Evolutionary conservation across 495 filamentous ascomycete genomes (phyloP).

Genomic region (Copromyces sp.): DNA sequence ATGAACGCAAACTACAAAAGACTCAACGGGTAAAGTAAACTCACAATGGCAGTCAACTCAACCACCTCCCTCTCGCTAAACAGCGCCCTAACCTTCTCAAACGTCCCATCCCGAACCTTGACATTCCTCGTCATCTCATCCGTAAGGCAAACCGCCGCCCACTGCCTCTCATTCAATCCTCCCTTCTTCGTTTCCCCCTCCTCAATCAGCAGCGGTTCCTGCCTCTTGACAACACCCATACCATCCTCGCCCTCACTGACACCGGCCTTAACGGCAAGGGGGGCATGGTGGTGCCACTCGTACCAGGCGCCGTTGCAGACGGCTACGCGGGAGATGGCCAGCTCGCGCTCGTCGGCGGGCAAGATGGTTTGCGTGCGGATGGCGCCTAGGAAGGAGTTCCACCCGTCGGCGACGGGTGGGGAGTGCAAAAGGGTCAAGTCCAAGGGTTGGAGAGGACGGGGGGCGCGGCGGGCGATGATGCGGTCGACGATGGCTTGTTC

Average conservation of each 20-base stretch:
- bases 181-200: slow-evolving; percentile 1
- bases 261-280: slow-evolving; percentile 41
- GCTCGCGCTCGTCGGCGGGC: slow-evolving; percentile 50
- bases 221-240: slow-evolving; percentile 27
- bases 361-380: slow-evolving; percentile 58
- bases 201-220: slow-evolving; percentile 3
- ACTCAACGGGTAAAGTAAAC: slow-evolving; percentile 6
- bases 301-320: slow-evolving; percentile 64
- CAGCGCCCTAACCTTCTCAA: slow-evolving; percentile 43
- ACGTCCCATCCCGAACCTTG: slow-evolving; percentile 51
- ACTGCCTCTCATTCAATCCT: slow-evolving; percentile 45
- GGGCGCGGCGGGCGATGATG: slow-evolving; percentile 52
- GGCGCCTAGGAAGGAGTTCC: slow-evolving; percentile 70
- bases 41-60: slow-evolving; percentile 64
- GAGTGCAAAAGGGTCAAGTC: slow-evolving; percentile 68
- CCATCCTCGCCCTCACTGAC: slow-evolving; percentile 38
- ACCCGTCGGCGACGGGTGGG: slow-evolving; percentile 63
- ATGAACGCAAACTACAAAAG: neutral
- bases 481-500: slow-evolving; percentile 48
- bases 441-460: slow-evolving; percentile 54
- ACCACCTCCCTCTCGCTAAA: slow-evolving; percentile 63
- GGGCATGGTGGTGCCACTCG: slow-evolving; percentile 71
- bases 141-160: slow-evolving; percentile 56
- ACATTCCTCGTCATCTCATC: slow-evolving; percentile 68
- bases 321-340: slow-evolving; percentile 67